Evolutionary conservation across 2,329 filamentous ascomycete species (phyloP).

Genomic region (Geosmithia putterillii): DNA sequence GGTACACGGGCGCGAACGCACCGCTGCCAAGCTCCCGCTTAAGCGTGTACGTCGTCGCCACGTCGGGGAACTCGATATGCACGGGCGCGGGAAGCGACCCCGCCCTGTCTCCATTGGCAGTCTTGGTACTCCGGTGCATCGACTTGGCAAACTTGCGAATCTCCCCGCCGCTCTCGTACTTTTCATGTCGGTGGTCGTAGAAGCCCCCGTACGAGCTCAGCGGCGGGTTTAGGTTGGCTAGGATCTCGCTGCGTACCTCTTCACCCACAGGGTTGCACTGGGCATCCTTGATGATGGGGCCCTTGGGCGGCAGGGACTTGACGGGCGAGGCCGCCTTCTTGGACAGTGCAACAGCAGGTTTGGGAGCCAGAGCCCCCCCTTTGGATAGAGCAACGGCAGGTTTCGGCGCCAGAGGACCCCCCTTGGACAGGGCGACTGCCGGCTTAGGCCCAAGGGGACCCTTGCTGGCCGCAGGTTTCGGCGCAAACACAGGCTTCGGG

Average conservation of each 20-base stretch:
- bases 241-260: slow-evolving; percentile 59
- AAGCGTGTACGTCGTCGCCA: slow-evolving; percentile 58
- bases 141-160: slow-evolving; percentile 74
- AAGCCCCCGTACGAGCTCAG: slow-evolving; percentile 69
- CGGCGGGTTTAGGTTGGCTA: slow-evolving; percentile 61
- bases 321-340: slow-evolving; percentile 17
- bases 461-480: slow-evolving; percentile 35
- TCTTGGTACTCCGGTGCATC: slow-evolving; percentile 39
- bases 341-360: slow-evolving; percentile 20
- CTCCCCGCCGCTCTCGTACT: slow-evolving; percentile 55
- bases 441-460: slow-evolving; percentile 21
- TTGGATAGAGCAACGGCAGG: slow-evolving; percentile 30
- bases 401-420: slow-evolving; percentile 19
- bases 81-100: slow-evolving; percentile 47
- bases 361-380: slow-evolving; percentile 20
- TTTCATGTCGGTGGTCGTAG: slow-evolving; percentile 54
- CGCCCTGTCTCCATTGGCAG: slow-evolving; percentile 41
- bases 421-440: slow-evolving; percentile 28
- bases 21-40: slow-evolving; percentile 83
- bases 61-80: slow-evolving; percentile 54
- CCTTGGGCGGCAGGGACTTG: slow-evolving; percentile 31
- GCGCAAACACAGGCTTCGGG: slow-evolving; percentile 23
- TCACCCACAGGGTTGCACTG: slow-evolving; percentile 87
- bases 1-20: slow-evolving; percentile 89
- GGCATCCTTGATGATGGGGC: slow-evolving; percentile 65